Conservation (phyloP, 768 basidiomycete genomes). For the Tylopilus rubrobrunneus region DNA sequence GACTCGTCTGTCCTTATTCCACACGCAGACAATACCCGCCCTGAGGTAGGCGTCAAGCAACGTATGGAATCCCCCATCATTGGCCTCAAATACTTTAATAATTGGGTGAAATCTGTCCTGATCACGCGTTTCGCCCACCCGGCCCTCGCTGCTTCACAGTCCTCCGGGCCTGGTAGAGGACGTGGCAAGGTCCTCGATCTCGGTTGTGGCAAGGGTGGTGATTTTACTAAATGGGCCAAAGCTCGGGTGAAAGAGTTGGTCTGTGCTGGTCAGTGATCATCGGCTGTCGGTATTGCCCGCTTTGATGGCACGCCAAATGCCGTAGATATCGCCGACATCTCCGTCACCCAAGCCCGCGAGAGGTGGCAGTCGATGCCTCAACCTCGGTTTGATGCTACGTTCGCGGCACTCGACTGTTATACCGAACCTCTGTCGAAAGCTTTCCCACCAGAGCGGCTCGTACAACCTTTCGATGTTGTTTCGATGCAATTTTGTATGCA, state of each 20-base stretch:
- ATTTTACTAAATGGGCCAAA: slow-evolving; percentile 92
- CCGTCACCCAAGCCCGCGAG: slow-evolving; percentile 80
- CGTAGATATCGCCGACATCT: slow-evolving; percentile 84
- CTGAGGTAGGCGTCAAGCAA: slow-evolving; percentile 83
- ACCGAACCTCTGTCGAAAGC: slow-evolving; percentile 62
- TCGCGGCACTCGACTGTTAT: slow-evolving; percentile 89
- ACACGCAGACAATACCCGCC: slow-evolving; percentile 79
- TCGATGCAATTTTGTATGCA: slow-evolving; percentile 99
- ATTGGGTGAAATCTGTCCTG: slow-evolving; percentile 98
- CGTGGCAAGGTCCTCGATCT: slow-evolving; percentile 87
- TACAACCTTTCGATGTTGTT: slow-evolving; percentile 84
- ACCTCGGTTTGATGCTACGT: slow-evolving; percentile 69
- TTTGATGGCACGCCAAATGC: background rate
- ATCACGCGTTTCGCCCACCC: slow-evolving; percentile 87
- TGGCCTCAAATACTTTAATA: slow-evolving; percentile 96
- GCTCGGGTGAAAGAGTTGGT: slow-evolving; percentile 76
- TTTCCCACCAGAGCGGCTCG: slow-evolving; percentile 59
- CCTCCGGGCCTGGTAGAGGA: slow-evolving; percentile 25
- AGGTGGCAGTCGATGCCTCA: slow-evolving; percentile 56
- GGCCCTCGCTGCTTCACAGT: slow-evolving; percentile 40
- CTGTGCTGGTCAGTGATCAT: slow-evolving; percentile 62
- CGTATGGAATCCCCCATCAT: slow-evolving; percentile 91
- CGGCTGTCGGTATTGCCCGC: background rate
- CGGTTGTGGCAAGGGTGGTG: slow-evolving; percentile 99
- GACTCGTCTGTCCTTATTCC: slow-evolving; percentile 2